Evolutionary conservation across 169 alveolate species (phyloP).

Genomic region (Theileria sp.): DNA sequence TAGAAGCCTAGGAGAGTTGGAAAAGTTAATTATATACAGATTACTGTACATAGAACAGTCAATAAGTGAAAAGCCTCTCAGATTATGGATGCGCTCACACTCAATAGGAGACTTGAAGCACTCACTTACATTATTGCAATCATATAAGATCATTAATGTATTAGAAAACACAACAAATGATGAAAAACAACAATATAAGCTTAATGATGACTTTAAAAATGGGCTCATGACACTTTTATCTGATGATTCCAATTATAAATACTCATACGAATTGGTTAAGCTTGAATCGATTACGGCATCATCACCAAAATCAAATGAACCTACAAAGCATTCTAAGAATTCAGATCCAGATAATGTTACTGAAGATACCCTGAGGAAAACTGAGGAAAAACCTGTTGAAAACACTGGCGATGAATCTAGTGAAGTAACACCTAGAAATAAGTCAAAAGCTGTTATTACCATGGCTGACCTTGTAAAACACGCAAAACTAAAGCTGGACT

Average conservation of each 20-base stretch:
- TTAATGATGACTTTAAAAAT: conserved; percentile 35
- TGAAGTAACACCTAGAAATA: neutral
- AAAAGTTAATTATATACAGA: conserved; percentile 71
- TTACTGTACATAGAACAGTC: conserved; percentile 77
- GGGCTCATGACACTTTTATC: conserved; percentile 24
- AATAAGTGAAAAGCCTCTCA: conserved; percentile 82
- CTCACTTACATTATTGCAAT: conserved; percentile 49
- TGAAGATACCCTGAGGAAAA: neutral
- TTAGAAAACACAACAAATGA: conserved; percentile 59
- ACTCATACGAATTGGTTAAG: neutral
- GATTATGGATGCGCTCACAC: conserved; percentile 78
- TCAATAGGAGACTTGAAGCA: conserved; percentile 68
- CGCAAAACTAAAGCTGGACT: conserved; percentile 47
- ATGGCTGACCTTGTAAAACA: conserved; percentile 21
- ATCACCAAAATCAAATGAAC: neutral
- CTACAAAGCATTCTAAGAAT: neutral
- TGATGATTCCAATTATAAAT: conserved; percentile 11
- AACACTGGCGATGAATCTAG: neutral
- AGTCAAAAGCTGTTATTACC: neutral
- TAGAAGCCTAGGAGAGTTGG: conserved; percentile 75
- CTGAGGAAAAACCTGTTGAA: neutral
- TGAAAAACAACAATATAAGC: conserved; percentile 63
- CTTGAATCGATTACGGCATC: neutral
- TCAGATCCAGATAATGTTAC: neutral
- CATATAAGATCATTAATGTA: conserved; percentile 51